phyloP scores from a whole-genome alignment of 148 eudicot species.

The Silene conica region DNA sequence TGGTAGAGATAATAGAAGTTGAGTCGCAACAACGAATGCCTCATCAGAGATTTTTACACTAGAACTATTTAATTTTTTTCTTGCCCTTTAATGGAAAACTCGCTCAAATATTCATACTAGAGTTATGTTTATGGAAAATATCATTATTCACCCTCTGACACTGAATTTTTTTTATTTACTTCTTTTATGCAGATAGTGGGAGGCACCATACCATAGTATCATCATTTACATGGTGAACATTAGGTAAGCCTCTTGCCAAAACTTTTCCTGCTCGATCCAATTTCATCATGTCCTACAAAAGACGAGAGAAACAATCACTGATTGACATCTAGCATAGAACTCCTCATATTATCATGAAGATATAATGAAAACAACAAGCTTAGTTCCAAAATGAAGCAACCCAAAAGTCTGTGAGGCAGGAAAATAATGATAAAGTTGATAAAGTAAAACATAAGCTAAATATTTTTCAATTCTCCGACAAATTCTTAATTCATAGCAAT shows the following conservation, averaged over 20 bases:
- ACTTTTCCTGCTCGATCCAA: slow-evolving; percentile 66
- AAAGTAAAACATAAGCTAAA: neutral
- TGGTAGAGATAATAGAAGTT: too few species aligned
- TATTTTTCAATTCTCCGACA: too few species aligned
- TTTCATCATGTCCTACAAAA: slow-evolving; percentile 80
- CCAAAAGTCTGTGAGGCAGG: neutral
- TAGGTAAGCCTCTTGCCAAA: slow-evolving; percentile 62
- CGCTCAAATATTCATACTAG: neutral
- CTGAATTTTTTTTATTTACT: neutral
- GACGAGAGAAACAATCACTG: slow-evolving; percentile 2
- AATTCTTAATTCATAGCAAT: too few species aligned
- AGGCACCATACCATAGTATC: slow-evolving; percentile 49
- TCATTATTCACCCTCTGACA: neutral
- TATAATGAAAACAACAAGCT: neutral
- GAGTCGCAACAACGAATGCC: too few species aligned
- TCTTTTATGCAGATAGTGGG: neutral
- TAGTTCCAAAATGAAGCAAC: neutral
- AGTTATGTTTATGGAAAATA: neutral
- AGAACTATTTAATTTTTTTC: too few species aligned
- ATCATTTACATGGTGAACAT: slow-evolving; percentile 83
- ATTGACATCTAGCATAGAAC: neutral
- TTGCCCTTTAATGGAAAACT: too few species aligned
- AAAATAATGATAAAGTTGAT: neutral
- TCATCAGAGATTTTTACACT: too few species aligned
- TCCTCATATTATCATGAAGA: neutral